Conservation (phyloP, 139 green algal species). For the Tetraselmis striata region DNA sequence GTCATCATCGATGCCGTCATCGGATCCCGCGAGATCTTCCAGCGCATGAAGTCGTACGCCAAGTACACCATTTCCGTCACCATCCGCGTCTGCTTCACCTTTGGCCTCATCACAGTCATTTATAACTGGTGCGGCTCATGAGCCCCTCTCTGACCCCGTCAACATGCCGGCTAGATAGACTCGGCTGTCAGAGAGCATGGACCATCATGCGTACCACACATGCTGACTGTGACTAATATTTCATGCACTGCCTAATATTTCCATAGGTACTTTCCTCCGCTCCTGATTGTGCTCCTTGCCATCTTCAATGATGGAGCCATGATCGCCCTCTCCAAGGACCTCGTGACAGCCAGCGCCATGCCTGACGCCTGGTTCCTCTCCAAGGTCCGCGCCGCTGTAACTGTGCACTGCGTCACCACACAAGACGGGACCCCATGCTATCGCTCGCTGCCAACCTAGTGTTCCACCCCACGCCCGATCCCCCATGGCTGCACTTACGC, state of each 20-base stretch:
- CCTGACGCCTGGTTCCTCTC: slow-evolving; percentile 71
- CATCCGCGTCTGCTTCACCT: slow-evolving; percentile 83
- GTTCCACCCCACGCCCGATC: no score
- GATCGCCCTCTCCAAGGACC: slow-evolving; percentile 79
- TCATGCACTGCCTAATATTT: no score
- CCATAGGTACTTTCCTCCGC: slow-evolving; percentile 68
- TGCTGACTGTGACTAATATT: no score
- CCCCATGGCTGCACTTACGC: no score
- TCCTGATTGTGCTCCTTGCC: slow-evolving; percentile 79
- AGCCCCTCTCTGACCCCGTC: no score
- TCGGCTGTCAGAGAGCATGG: no score
- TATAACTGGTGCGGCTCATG: slow-evolving; percentile 70
- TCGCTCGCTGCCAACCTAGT: no score
- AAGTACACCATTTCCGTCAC: slow-evolving; percentile 84
- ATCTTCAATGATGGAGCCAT: slow-evolving; percentile 87
- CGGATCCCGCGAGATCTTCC: slow-evolving; percentile 80
- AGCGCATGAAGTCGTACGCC: slow-evolving; percentile 82
- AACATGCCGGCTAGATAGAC: no score
- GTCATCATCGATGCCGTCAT: slow-evolving; percentile 68
- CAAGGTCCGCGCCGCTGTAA: no score
- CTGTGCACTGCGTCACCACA: no score
- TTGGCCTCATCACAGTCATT: slow-evolving; percentile 72
- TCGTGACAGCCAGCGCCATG: slow-evolving; percentile 41
- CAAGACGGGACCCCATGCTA: no score
- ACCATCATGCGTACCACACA: not conserved